Percentiles rank a stretch among this genome's conserved stretches.
These are phyloP conservation scores for Tolypocladium tundrense DNA, from an alignment of 2,329 filamentous ascomycete species.

Conservation along the genomic window DNA sequence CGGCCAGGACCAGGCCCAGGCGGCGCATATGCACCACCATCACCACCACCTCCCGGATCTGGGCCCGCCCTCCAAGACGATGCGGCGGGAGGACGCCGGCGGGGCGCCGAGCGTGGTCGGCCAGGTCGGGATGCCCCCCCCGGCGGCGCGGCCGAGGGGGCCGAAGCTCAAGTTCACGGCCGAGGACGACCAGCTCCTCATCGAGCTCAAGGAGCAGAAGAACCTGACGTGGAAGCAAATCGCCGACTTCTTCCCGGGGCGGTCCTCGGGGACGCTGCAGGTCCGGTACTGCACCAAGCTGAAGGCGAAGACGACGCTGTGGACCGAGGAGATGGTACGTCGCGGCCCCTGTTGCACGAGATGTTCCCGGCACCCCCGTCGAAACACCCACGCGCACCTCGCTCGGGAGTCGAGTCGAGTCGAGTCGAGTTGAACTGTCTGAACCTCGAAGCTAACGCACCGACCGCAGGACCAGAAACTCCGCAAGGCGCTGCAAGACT, in stretches of 20 bases:
- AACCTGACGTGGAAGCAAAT: conserved; percentile 97
- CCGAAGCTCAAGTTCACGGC: conserved; percentile 91
- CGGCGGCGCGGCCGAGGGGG: conserved; percentile 69
- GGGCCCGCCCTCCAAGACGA: conserved; percentile 57
- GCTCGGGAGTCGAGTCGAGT: no score
- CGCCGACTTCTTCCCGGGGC: conserved; percentile 86
- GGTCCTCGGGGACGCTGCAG: conserved; percentile 82
- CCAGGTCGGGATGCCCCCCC: conserved; percentile 75
- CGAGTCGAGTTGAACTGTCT: not conserved
- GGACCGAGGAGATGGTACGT: conserved; percentile 86
- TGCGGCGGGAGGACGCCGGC: conserved; percentile 48
- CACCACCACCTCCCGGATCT: conserved; percentile 72
- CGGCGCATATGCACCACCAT: conserved; percentile 53
- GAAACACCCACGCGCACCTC: not conserved
- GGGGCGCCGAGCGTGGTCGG: conserved; percentile 78
- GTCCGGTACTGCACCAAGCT: conserved; percentile 92
- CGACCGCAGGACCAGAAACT: conserved; percentile 62
- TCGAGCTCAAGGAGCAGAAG: conserved; percentile 90
- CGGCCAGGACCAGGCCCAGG: not conserved
- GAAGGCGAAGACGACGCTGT: conserved; percentile 86
- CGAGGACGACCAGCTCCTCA: conserved; percentile 78
- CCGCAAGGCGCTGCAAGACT: conserved; percentile 66
- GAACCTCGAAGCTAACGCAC: conserved; percentile 3
- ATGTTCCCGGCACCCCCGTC: not conserved
- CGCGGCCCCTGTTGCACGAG: not conserved